Base-by-base conservation (phyloP, 345 rosid genomes). In the Conringia planisiliqua region DNA sequence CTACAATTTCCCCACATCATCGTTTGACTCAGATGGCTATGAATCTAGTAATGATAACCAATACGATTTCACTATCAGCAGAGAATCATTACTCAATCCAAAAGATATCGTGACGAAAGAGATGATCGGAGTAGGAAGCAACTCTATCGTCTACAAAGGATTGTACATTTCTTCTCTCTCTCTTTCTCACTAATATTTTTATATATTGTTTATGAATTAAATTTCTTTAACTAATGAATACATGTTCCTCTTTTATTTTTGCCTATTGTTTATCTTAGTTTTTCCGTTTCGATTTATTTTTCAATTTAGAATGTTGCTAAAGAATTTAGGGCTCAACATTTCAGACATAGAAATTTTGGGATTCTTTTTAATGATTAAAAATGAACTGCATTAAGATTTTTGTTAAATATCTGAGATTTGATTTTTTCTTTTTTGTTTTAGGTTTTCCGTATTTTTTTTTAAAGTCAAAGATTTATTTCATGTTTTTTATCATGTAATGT, bases 61-160 rank as follows among this genome's bases (percentile, higher is more conserved):
- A 10, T 87, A 81, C 57, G 71, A 33, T 40, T 83, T 85, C 51
- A 67, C 16, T 22, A 83, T 89, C 60, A 81, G 76, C 36, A 52
- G 26, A 3, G 80, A 70, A 43, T 73, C 81, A 76, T 77, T 89
- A 43, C 62, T 89, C 61, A 77, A 87, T 39, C 78, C 83, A 33
- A 44, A 79, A 29, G 65, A 5, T 22, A 56, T 89, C 36, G 40
- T 40, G 36, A 12, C 71, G 1, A 71, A 74, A 13, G 70, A 68
- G 36, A 78, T 83, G 81, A 87, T 87, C 17, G 85, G 88, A 11
- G 87, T 85, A 77, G 95, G 95, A 42, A 22, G 76, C 55, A 11
- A 60, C 76, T 82, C 85, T 35, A 42, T 72, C 4, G 88, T 89
- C 65, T 80, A 81, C 61, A 52, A 69, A 65, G 96, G 92, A 77